Conservation (phyloP, 345 rosid genomes). For the Erucastrum elatum region DNA sequence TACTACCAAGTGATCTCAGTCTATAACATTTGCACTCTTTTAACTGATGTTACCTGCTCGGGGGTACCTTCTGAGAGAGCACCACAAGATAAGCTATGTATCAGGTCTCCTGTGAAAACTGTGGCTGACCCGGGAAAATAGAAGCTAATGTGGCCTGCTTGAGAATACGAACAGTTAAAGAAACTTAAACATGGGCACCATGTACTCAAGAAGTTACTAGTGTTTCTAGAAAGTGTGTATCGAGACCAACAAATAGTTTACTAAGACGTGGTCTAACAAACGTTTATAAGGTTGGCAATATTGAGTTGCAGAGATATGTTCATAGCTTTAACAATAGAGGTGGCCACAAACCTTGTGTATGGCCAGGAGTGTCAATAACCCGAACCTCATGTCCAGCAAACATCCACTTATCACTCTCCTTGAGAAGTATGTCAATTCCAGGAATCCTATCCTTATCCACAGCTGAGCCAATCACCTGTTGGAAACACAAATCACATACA, state of each 20-base stretch:
- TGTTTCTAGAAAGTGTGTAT: too few relatives aligned
- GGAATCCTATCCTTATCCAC: conserved; percentile 80
- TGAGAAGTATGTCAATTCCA: conserved; percentile 84
- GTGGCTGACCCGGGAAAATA: conserved; percentile 87
- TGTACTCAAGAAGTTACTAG: background rate
- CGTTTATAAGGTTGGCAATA: background rate
- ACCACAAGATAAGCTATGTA: conserved; percentile 97
- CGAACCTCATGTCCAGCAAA: conserved; percentile 95
- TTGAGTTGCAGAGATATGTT: background rate
- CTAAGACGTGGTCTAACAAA: background rate
- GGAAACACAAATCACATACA: conserved; percentile 28
- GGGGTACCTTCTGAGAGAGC: conserved; percentile 78
- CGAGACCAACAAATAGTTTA: too few relatives aligned
- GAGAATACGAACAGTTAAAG: conserved; percentile 15
- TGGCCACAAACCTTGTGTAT: conserved; percentile 69
- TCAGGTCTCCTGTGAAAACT: conserved; percentile 86
- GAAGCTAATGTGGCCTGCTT: conserved; percentile 92
- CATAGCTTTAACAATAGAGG: background rate
- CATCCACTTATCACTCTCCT: conserved; percentile 96
- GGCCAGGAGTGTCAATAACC: conserved; percentile 92
- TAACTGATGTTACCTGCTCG: conserved; percentile 59
- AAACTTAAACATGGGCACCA: background rate
- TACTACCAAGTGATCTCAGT: background rate
- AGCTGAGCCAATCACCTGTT: conserved; percentile 90
- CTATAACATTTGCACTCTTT: background rate